Evolutionary conservation across 2,329 filamentous ascomycete species (phyloP), one percentile per base, ranked within the genome.

Genomic region (Kalmusia sp.): DNA sequence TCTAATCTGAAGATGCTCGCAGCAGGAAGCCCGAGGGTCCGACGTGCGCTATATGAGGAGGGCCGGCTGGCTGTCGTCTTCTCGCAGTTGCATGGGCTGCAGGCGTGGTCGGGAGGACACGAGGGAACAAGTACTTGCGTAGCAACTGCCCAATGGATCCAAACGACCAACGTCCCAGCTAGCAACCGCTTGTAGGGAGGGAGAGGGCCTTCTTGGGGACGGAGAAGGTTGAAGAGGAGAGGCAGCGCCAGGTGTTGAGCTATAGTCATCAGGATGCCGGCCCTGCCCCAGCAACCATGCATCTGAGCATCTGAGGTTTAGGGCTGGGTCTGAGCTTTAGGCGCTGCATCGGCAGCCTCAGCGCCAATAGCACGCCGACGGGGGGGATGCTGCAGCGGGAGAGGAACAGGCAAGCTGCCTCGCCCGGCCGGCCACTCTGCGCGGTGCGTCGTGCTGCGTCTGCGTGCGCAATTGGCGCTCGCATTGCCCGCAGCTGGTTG

Each of bases 1-100:
- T 71, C 71, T 69, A 71, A 71, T 73, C 67, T 68, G 65, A 69
- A 68, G 67, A 71, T 73, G 70, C 64, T 71, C 61, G 63, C 59
- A 51, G 62, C 60, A 65, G 56, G 63, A 63, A 57, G 43, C 58
- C 60, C 55, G 56, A n/a, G n/a, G 40, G 49, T 38, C 11, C 37
- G 47, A n/a, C n/a, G n/a, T n/a, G 24, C 34, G 57, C 43, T 52
- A 48, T 49, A 60, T 46, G 55, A 57, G 41, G 60, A 51, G 45
- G 53, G 55, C 55, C 52, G 57, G 54, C 59, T 44, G 50, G 58
- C 52, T 68, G 65, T 53, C 35, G 62, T 50, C 58, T 57, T 49
- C 61, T 55, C 61, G 58, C 52, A 43, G 64, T 47, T 47, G 44
- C 65, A 69, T 69, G 60, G 51, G 54, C 50, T 43, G 58, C 57